A percentile compares a stretch with the other conserved stretches of the same genome.
These are phyloP conservation scores for Neopestalotiopsis rosae DNA, from an alignment of 2,329 filamentous ascomycete species.

Conservation along the genomic window DNA sequence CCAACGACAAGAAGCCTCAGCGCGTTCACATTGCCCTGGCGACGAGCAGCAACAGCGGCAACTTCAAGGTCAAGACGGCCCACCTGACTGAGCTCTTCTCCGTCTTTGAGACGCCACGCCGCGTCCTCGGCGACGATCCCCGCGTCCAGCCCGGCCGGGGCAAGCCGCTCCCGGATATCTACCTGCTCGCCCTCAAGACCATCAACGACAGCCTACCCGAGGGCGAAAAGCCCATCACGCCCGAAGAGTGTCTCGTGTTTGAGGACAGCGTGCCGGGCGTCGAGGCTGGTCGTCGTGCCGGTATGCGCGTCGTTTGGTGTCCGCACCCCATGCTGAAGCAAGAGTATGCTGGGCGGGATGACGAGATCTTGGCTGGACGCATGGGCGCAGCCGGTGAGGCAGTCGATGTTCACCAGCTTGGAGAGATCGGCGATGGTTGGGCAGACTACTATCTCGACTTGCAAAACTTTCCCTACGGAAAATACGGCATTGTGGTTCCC, in stretches of 20 bases:
- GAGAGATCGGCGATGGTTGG: constrained; percentile 66
- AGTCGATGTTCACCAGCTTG: constrained; percentile 60
- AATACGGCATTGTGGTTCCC: constrained; percentile 62
- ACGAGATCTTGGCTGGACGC: constrained; percentile 81
- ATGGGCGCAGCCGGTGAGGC: constrained; percentile 69
- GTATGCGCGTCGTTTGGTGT: constrained; percentile 94
- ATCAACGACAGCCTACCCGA: constrained; percentile 77
- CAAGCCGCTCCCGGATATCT: constrained; percentile 95
- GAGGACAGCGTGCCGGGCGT: constrained; percentile 95
- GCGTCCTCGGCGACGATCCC: constrained; percentile 84
- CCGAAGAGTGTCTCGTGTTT: constrained; percentile 93
- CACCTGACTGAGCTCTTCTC: constrained; percentile 64
- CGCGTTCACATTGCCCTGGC: constrained; percentile 83
- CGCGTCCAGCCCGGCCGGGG: constrained; percentile 81
- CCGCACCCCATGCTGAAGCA: constrained; percentile 80
- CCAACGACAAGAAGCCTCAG: constrained; percentile 36
- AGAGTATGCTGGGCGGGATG: constrained; percentile 78
- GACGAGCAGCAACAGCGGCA: constrained; percentile 74
- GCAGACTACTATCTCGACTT: constrained; percentile 58
- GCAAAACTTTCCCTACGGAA: constrained; percentile 61
- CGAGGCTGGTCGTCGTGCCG: constrained; percentile 86
- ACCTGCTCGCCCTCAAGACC: constrained; percentile 81
- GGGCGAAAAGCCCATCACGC: constrained; percentile 69
- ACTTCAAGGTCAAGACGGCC: constrained; percentile 78
- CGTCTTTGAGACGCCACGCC: constrained; percentile 71